Evolutionary conservation across 805 yeast species (phyloP).

Genomic region (Candida odintsovae): DNA sequence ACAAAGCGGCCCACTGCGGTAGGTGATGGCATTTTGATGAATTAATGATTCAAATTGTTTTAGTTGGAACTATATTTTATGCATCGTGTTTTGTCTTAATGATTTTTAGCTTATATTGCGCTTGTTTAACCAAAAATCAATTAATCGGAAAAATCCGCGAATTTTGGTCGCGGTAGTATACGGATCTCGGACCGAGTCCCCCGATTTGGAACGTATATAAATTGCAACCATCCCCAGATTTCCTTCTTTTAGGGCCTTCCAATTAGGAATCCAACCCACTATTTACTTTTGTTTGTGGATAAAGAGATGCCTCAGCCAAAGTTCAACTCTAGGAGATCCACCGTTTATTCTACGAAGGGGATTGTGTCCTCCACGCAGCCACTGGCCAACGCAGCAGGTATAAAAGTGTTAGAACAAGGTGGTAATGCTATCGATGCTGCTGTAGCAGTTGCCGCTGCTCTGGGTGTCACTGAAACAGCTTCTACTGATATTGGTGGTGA

Average conservation of each 20-base stretch:
- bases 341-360: slow-evolving; percentile 67
- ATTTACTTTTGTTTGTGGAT: too few relatives aligned
- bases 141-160: background rate
- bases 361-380: slow-evolving; percentile 76
- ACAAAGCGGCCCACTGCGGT: slow-evolving; percentile 10
- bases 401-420: slow-evolving; percentile 58
- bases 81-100: too few relatives aligned
- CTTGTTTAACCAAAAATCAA: too few relatives aligned
- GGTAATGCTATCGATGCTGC: slow-evolving; percentile 71
- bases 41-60: too few relatives aligned
- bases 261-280: too few relatives aligned
- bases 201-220: background rate
- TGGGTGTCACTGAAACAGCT: slow-evolving; percentile 51
- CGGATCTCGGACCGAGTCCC: background rate
- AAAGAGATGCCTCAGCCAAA: slow-evolving; percentile 6
- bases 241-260: too few relatives aligned
- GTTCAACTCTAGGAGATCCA: slow-evolving; percentile 60
- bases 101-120: too few relatives aligned
- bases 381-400: slow-evolving; percentile 68
- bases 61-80: too few relatives aligned
- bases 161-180: too few relatives aligned
- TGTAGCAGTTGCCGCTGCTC: slow-evolving; percentile 52
- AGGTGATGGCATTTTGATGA: slow-evolving; percentile 5
- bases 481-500: slow-evolving; percentile 67
- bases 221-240: too few relatives aligned